Base-by-base conservation (phyloP, 2,329 filamentous ascomycete species). In the Aspergillus awamori region DNA sequence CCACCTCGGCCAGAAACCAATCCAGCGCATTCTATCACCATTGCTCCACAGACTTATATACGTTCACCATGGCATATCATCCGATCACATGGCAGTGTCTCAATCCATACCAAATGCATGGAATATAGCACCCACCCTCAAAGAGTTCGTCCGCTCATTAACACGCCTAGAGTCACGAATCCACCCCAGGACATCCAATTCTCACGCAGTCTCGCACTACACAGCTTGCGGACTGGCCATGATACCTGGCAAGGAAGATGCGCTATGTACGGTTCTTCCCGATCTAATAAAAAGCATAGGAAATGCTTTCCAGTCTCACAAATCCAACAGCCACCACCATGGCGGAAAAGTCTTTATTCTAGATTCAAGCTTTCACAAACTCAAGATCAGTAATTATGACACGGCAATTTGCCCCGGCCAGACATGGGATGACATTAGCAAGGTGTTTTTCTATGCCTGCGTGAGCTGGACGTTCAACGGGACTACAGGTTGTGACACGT, bases 301-400 rank as follows among this genome's bases (percentile, higher is more conserved):
- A 53, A 48, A 58, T 2, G 17, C 28, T 4, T 45, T 72, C 6
- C 43, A 60, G 8, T 17, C 28, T 20, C 49, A 26, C n/a, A 20
- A 47, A 2, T 4, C 15, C 8, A 15, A 41, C 13, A 13, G 11
- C 2, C 52, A 61, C 2, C 61, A 68, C 6, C 30, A 38, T 11
- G 59, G 43, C 2, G 77, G 74, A 15, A 72, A 67, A 26, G 68
- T 79, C 4, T 70, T 78, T 45, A 69, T 79, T 48, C 67, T 79
- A 10, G 65, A 73, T 43, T 65, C 67, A 15, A 65, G 57, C 7
- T 62, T 76, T 17, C 52, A 73, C 11, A 33, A 54, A 20, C 61
- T 66, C 20, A 43, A 56, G 8, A 49, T 61, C 10, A 57, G 59
- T 1, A 57, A 65, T 15, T 63, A 64, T 1, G 64, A 70, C 57